phyloP scores from a whole-genome alignment of 768 basidiomycete species.

The Pisolithus sp. region DNA sequence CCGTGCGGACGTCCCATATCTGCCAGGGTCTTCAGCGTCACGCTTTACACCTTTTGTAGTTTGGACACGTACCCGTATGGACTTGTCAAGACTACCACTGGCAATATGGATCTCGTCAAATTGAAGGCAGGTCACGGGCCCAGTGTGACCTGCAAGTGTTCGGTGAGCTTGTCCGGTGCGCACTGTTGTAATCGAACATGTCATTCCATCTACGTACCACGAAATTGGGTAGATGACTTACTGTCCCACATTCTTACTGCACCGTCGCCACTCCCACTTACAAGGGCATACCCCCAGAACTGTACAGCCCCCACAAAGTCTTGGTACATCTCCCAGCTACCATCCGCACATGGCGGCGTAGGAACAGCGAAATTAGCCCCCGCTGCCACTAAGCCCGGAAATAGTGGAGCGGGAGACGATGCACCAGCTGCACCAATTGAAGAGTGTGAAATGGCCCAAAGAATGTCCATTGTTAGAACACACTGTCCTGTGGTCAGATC shows the following conservation, averaged over 20 bases:
- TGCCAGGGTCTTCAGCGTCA: conserved; percentile 23
- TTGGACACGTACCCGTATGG: conserved; percentile 60
- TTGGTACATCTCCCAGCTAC: conserved; percentile 90
- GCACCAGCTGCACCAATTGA: conserved; percentile 38
- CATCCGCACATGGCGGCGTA: conserved; percentile 83
- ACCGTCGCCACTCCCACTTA: conserved; percentile 95
- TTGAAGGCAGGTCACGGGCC: conserved; percentile 87
- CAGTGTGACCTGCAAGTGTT: conserved; percentile 88
- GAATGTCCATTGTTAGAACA: conserved; percentile 98
- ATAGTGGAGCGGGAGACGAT: conserved; percentile 38
- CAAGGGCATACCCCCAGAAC: conserved; percentile 97
- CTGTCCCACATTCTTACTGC: conserved; percentile 99
- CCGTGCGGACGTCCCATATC: conserved; percentile 97
- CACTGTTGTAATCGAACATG: conserved; percentile 47
- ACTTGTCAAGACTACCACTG: conserved; percentile 91
- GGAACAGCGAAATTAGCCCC: conserved; percentile 67
- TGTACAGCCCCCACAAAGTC: conserved; percentile 98
- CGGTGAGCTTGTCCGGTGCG: conserved; percentile 96
- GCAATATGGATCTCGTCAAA: conserved; percentile 95
- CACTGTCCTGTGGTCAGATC: conserved; percentile 96
- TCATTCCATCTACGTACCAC: neutral
- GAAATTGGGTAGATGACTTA: conserved; percentile 38
- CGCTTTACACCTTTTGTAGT: neutral
- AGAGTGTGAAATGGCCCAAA: conserved; percentile 97
- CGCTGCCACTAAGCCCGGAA: conserved; percentile 43